Evolutionary conservation across 2,329 filamentous ascomycete genomes (phyloP), one percentile per base, ranked within the genome.

Genomic region (Plenodomus lindquistii): DNA sequence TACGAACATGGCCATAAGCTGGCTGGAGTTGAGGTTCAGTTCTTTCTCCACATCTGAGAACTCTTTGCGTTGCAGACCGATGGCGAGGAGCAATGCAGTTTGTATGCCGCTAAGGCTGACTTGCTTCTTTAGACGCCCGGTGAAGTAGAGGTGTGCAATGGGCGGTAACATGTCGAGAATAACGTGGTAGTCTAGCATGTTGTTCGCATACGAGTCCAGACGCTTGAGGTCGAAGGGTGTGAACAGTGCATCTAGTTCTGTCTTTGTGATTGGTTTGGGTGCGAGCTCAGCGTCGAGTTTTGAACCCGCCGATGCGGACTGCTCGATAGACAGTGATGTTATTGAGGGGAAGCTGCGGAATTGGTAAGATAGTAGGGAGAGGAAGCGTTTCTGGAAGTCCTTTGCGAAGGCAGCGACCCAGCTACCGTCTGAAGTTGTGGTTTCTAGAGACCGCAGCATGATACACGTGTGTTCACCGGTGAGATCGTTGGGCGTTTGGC

Each of bases 401-500:
- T 88, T 84, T 3, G 93, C 83, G 67, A 95, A 99, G 2, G 91
- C 91, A 15, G 89, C 90, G 0, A 97, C 85, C 94, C 94, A 97
- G 63, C 83, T 85, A 59, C 96, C 91, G 36, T 85, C 72, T 1
- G 67, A 66, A 21, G 74, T 70, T 20, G 77, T 75, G 0, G 74
- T 73, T 42, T 78, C 72, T 2, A 99, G 80, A 1, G 91, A 88
- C 48, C 91, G 85, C 40, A 99, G 81, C 95, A 99, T 99, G 21
- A 99, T 93, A 69, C 91, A 97, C 0, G 94, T 96, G 71, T 99
- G 94, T 74, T 99, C 94, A 46, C 94, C 94, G 0, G 95, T 99
- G 38, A 99, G 80, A 48, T 97, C 94, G 69, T 97, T 99, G 42
- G 94, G 81, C 2, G 95, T 99, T 76, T 99, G 94, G 27, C 94